phyloP scores from a whole-genome alignment of 1,139 yeast species.

The Yamadazyma atmosphaerica region DNA sequence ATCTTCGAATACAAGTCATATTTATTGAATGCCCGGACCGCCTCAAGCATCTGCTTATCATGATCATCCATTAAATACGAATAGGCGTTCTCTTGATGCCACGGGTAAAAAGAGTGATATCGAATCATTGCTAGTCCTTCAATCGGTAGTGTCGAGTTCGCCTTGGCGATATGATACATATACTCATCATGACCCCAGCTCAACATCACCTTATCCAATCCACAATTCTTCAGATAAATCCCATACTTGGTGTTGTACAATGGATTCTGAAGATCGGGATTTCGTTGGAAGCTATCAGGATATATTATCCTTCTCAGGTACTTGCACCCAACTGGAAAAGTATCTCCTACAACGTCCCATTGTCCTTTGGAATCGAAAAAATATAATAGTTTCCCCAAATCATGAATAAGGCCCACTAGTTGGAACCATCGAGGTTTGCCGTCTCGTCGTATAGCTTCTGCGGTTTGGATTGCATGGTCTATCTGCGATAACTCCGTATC shows the following conservation, averaged over 20 bases:
- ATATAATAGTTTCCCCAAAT: constrained; percentile 66
- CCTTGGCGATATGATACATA: constrained; percentile 71
- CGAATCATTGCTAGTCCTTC: constrained; percentile 75
- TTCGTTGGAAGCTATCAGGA: constrained; percentile 57
- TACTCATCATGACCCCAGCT: constrained; percentile 84
- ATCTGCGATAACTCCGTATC: constrained; percentile 75
- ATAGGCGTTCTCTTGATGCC: constrained; percentile 74
- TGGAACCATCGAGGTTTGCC: constrained; percentile 77
- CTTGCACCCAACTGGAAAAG: constrained; percentile 74
- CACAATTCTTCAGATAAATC: constrained; percentile 63
- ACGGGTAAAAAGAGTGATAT: constrained; percentile 74
- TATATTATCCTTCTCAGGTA: constrained; percentile 61
- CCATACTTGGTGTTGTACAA: constrained; percentile 68
- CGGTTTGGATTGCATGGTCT: constrained; percentile 75
- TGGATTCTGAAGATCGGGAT: constrained; percentile 65
- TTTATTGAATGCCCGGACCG: constrained; percentile 65
- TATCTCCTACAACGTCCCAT: constrained; percentile 85
- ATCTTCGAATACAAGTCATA: constrained; percentile 69
- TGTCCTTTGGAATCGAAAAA: constrained; percentile 73
- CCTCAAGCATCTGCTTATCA: constrained; percentile 60
- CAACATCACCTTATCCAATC: constrained; percentile 68
- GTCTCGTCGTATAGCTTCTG: constrained; percentile 70
- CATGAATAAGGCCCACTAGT: constrained; percentile 70
- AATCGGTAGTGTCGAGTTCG: constrained; percentile 60
- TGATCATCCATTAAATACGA: constrained; percentile 64